These are phyloP conservation scores for Pterula multifida DNA, from an alignment of 1,284 basidiomycete species.

Conservation along the genomic window DNA sequence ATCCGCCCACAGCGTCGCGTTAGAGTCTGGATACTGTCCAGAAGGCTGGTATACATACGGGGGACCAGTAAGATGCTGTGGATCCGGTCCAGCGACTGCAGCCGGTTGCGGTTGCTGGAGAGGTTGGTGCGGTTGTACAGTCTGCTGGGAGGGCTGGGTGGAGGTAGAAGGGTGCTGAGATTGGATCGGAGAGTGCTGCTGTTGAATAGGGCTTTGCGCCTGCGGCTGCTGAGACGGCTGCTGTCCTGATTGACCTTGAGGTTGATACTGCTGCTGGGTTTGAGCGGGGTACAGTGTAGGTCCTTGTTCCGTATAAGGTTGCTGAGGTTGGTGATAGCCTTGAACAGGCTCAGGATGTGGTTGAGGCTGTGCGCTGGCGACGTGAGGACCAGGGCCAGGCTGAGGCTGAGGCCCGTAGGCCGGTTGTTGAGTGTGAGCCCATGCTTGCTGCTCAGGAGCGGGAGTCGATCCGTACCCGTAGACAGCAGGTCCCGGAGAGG, in stretches of 20 bases:
- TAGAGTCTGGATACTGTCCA: constrained; percentile 53
- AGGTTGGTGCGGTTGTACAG: constrained; percentile 15
- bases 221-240: constrained; percentile 10
- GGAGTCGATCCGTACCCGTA: constrained; percentile 5
- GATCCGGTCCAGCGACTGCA: constrained; percentile 13
- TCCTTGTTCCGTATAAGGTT: constrained; percentile 6
- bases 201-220: constrained; percentile 13
- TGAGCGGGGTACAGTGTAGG: constrained; percentile 1
- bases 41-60: constrained; percentile 62
- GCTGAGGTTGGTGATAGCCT: constrained; percentile 13
- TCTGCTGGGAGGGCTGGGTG: constrained; percentile 11
- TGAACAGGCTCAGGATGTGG: constrained; percentile 11
- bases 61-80: constrained; percentile 27
- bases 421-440: constrained; percentile 11
- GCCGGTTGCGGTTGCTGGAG: constrained; percentile 15
- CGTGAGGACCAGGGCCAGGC: no score
- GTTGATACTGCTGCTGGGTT: constrained; percentile 17
- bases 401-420: constrained; percentile 12
- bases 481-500: background rate
- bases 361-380: background rate
- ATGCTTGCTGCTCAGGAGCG: background rate
- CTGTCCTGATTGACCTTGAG: constrained; percentile 9
- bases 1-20: constrained; percentile 70
- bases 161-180: constrained; percentile 7
- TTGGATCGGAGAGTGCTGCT: constrained; percentile 15